Evolutionary conservation across 306 rosid genomes (phyloP), one percentile per base, ranked within the genome.

Genomic region (Sechiopsis laciniata): DNA sequence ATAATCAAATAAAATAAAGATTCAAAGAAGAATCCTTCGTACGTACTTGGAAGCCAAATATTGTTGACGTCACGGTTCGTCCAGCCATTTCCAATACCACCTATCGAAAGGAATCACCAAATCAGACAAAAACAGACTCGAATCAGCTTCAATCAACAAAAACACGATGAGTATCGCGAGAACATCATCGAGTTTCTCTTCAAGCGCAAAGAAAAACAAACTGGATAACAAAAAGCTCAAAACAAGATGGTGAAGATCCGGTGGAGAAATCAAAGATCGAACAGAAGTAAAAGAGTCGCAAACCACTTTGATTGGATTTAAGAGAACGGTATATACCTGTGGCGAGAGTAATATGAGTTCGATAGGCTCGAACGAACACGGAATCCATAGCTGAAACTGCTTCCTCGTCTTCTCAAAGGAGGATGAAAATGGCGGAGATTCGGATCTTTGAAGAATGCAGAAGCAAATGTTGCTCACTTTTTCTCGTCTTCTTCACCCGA

Each of bases 21-120:
- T 19, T 45, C 32, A 56, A 29, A 55, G 45, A 72, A 37, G 40
- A 70, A 71, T 67, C 10, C 22, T 11, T 70, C 78, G 29, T 53
- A 86, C 78, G 29, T 53, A 86, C 87, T 73, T 58, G 83, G 66
- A 86, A 63, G 74, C 69, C 72, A 58, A 51, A 50, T 78, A 55
- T 71, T 81, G 50, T 74, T 80, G 64, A 70, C 55, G 74, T 55
- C 74, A 16, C 77, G 74, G 72, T 77, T 88, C 80, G 72, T 84
- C 86, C 82, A 71, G 79, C 68, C 62, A 78, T 40, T 80, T 48
- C 59, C 74, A 70, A 50, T 24, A 61, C 74, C 71, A 77, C 84
- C 95, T 82, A 78, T 16, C 46, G 32, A 80, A 54, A 54, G 32
- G 64, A 40, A 55, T n/a, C 66, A 74, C 22, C 9, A 51, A 71